Evolutionary conservation across 148 eudicot genomes (phyloP).

Genomic region (Persicaria maculosa): DNA sequence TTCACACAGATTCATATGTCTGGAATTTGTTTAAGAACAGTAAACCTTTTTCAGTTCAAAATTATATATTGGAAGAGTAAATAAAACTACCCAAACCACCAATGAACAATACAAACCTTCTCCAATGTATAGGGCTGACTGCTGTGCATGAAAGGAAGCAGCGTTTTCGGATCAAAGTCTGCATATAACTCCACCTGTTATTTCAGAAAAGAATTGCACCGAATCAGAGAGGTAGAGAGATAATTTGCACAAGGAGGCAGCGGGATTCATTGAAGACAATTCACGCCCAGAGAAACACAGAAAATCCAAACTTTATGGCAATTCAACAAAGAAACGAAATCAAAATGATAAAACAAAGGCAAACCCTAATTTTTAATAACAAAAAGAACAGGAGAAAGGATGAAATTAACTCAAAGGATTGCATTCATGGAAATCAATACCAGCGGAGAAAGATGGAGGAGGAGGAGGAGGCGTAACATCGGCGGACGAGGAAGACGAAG

Average conservation of each 20-base stretch:
- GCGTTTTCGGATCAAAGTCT: conserved; percentile 16
- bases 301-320: too few relatives aligned
- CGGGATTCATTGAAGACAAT: too few relatives aligned
- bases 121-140: conserved; percentile 14
- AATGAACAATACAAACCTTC: conserved; percentile 45
- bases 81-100: neutral
- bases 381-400: too few relatives aligned
- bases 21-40: conserved; percentile 28
- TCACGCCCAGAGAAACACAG: too few relatives aligned
- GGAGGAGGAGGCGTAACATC: too few relatives aligned
- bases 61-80: neutral
- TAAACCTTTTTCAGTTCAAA: conserved; percentile 11
- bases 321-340: too few relatives aligned
- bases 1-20: conserved; percentile 71
- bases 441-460: too few relatives aligned
- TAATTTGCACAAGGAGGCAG: conserved; percentile 6
- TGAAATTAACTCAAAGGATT: too few relatives aligned
- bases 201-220: conserved; percentile 10
- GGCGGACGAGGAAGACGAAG: too few relatives aligned
- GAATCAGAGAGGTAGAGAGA: conserved; percentile 11
- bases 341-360: too few relatives aligned
- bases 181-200: conserved; percentile 13
- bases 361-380: too few relatives aligned
- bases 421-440: too few relatives aligned
- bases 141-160: conserved; percentile 15